Percentiles rank a stretch among this genome's conserved stretches.
phyloP scores from a whole-genome alignment of 2,329 filamentous ascomycete species.

The Pseudopyrenochaeta lycopersici region DNA sequence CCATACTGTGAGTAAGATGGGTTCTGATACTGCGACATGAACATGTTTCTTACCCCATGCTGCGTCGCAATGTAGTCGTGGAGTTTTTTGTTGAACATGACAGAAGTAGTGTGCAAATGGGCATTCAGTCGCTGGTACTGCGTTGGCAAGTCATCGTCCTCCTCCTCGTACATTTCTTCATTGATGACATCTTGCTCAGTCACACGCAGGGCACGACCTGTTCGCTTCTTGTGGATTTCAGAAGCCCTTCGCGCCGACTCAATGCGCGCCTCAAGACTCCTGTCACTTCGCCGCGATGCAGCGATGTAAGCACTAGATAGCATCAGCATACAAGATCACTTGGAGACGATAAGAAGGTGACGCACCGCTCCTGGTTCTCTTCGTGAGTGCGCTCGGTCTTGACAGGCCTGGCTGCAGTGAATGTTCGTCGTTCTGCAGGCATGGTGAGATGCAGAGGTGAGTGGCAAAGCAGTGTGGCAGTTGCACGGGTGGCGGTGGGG shows the following conservation, averaged over 20 bases:
- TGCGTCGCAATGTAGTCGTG: slow-evolving; percentile 67
- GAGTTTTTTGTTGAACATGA: slow-evolving; percentile 69
- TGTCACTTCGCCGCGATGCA: slow-evolving; percentile 84
- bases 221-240: slow-evolving; percentile 88
- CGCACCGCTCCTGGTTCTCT: slow-evolving; percentile 78
- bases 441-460: slow-evolving; percentile 30
- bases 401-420: slow-evolving; percentile 50
- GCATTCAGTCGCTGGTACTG: slow-evolving; percentile 71
- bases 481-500: slow-evolving; percentile 20
- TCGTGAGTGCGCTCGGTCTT: slow-evolving; percentile 80
- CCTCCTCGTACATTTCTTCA: slow-evolving; percentile 96
- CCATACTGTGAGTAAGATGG: slow-evolving; percentile 22
- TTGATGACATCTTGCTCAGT: slow-evolving; percentile 87
- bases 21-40: slow-evolving; percentile 41
- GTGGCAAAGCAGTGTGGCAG: slow-evolving; percentile 14
- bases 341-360: neutral
- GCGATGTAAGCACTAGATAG: slow-evolving; percentile 82
- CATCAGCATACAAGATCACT: slow-evolving; percentile 18
- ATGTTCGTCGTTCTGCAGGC: slow-evolving; percentile 51
- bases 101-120: slow-evolving; percentile 67
- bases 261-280: slow-evolving; percentile 85
- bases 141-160: slow-evolving; percentile 80
- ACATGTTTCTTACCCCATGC: slow-evolving; percentile 62
- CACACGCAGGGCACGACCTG: slow-evolving; percentile 81
- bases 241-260: slow-evolving; percentile 89